Conservation (phyloP, 1,284 basidiomycete genomes). For the Tilletia walkeri region DNA sequence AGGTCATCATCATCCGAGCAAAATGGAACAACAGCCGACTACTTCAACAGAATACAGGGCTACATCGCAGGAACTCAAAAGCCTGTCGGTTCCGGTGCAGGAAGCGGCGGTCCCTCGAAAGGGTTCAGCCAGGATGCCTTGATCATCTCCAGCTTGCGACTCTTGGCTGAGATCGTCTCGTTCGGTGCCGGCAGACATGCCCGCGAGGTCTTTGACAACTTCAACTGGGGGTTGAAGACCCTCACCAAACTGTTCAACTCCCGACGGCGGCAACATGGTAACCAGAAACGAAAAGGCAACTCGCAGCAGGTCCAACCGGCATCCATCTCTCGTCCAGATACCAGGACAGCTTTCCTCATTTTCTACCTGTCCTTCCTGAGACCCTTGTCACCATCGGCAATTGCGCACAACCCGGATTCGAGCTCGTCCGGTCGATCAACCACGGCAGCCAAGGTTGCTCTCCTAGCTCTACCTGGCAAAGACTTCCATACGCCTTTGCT, state of each 20-base stretch:
- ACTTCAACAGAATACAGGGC: conserved; percentile 34
- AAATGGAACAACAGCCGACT: conserved; percentile 11
- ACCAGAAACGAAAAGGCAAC: conserved; percentile 18
- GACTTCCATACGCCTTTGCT: conserved; percentile 23
- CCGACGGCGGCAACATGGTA: conserved; percentile 27
- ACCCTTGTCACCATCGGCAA: conserved; percentile 25
- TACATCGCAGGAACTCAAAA: conserved; percentile 32
- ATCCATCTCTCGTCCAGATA: conserved; percentile 41
- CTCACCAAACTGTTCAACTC: conserved; percentile 41
- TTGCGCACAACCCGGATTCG: conserved; percentile 19
- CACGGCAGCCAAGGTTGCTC: conserved; percentile 31
- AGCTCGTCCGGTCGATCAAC: conserved; percentile 29
- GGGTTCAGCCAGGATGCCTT: conserved; percentile 28
- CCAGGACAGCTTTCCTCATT: conserved; percentile 48
- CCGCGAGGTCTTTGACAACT: conserved; percentile 38
- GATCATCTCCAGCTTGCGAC: conserved; percentile 33
- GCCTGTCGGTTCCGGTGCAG: conserved; percentile 22
- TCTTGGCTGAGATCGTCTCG: conserved; percentile 37
- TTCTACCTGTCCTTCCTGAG: conserved; percentile 44
- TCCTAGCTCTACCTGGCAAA: conserved; percentile 28
- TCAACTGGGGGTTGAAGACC: conserved; percentile 44
- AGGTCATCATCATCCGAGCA: conserved; percentile 17
- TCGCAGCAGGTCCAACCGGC: conserved; percentile 15
- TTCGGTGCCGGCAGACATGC: conserved; percentile 43
- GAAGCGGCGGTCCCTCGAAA: neutral